Conservation (phyloP, 2,329 filamentous ascomycete genomes). For the Hymenoscyphus occultus region DNA sequence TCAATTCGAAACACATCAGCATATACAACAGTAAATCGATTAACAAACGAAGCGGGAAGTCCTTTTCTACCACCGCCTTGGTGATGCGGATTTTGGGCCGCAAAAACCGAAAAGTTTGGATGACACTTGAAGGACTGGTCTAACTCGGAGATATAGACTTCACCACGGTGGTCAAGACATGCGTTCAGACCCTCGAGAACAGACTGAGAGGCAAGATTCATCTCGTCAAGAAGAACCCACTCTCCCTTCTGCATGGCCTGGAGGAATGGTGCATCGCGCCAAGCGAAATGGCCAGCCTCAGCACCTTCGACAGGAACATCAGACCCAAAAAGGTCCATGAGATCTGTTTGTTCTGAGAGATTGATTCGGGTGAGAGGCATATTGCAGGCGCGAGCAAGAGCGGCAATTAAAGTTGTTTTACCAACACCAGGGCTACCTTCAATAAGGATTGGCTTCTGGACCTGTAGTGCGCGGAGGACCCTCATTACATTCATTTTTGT, state of each 20-base stretch:
- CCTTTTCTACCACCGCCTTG: conserved; percentile 96
- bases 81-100: conserved; percentile 95
- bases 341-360: conserved; percentile 92
- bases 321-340: conserved; percentile 96
- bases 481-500: conserved; percentile 88
- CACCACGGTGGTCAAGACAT: conserved; percentile 91
- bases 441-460: conserved; percentile 85
- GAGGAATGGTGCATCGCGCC: conserved; percentile 93
- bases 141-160: conserved; percentile 92
- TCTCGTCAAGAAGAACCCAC: conserved; percentile 96
- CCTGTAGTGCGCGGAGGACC: conserved; percentile 82
- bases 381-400: conserved; percentile 75
- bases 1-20: conserved; percentile 82
- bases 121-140: conserved; percentile 92
- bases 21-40: conserved; percentile 97
- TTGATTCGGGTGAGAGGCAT: conserved; percentile 90
- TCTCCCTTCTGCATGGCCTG: conserved; percentile 95
- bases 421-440: conserved; percentile 98
- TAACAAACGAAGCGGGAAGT: conserved; percentile 91
- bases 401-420: conserved; percentile 90
- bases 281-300: conserved; percentile 84
- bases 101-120: conserved; percentile 88
- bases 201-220: conserved; percentile 97
- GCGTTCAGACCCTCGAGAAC: conserved; percentile 95
- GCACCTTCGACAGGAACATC: conserved; percentile 95